A percentile compares a stretch with the other conserved stretches of the same genome.
Conservation (phyloP, 2,329 filamentous ascomycete species). For the Graphilbum fragrans region DNA sequence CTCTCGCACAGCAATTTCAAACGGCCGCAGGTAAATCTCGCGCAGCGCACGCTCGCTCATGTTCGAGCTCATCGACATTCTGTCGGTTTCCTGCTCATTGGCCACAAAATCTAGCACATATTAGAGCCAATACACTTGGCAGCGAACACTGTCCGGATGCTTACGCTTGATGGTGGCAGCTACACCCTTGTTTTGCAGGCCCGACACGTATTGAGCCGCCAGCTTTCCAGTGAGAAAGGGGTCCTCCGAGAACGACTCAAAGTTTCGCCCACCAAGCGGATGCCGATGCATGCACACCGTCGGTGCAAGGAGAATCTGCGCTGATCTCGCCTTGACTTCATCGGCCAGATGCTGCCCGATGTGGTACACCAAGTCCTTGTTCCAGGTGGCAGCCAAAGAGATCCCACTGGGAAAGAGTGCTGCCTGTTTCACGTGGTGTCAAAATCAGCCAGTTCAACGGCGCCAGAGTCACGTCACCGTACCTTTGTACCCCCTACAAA, state of each 20-base stretch:
- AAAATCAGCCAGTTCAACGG: too few relatives aligned
- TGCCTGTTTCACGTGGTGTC: too few relatives aligned
- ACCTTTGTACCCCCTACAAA: conserved; percentile 56
- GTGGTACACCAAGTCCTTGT: conserved; percentile 54
- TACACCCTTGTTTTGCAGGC: conserved; percentile 60
- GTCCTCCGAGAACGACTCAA: conserved; percentile 79
- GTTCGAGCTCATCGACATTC: conserved; percentile 51
- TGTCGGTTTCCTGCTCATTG: conserved; percentile 63
- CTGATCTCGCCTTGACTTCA: conserved; percentile 56
- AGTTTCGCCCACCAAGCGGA: conserved; percentile 70
- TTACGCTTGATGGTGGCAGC: conserved; percentile 68
- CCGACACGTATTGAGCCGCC: conserved; percentile 58
- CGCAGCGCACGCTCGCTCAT: conserved; percentile 53
- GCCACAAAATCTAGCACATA: conserved; percentile 58
- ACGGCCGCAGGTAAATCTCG: conserved; percentile 63
- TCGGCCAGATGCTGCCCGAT: conserved; percentile 60
- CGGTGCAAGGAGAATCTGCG: conserved; percentile 61
- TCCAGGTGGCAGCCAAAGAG: conserved; percentile 69
- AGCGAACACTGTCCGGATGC: too few relatives aligned
- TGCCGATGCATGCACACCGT: conserved; percentile 75
- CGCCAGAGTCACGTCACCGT: too few relatives aligned
- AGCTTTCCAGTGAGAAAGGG: conserved; percentile 64
- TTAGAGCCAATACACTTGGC: background rate
- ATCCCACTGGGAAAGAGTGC: conserved; percentile 73
- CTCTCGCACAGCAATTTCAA: conserved; percentile 59